phyloP scores from a whole-genome alignment of 78 protist genomes.

The Protostelium mycophagum region DNA sequence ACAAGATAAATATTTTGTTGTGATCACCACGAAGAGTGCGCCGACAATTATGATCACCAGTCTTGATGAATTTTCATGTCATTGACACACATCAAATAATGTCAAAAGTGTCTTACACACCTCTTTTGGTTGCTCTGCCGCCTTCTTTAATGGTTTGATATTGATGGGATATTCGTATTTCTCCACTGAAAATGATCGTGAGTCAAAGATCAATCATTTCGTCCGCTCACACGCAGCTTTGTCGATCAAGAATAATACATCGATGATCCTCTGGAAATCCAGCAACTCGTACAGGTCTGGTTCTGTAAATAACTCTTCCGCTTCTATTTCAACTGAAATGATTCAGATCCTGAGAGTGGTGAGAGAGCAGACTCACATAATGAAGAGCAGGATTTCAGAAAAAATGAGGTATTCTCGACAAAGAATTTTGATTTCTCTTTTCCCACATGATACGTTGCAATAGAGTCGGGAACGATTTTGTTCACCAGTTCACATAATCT shows the following conservation, averaged over 20 bases:
- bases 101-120: too few relatives aligned
- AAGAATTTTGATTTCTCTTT: background rate
- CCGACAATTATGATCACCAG: too few relatives aligned
- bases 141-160: background rate
- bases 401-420: background rate
- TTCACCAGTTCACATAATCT: background rate
- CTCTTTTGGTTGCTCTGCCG: background rate
- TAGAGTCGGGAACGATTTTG: background rate
- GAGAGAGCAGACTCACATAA: background rate
- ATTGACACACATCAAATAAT: too few relatives aligned
- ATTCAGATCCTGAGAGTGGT: background rate
- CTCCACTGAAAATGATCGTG: background rate
- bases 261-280: background rate
- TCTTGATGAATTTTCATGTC: too few relatives aligned
- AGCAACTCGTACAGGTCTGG: background rate
- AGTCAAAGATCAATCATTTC: background rate
- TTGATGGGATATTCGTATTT: background rate
- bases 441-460: background rate
- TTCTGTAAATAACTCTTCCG: background rate
- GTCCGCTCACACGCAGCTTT: background rate
- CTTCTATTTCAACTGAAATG: background rate
- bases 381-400: background rate
- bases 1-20: too few relatives aligned
- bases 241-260: background rate
- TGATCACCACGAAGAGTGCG: too few relatives aligned